Conservation (phyloP, 2,329 filamentous ascomycete genomes). For the Diaporthe nobilis region DNA sequence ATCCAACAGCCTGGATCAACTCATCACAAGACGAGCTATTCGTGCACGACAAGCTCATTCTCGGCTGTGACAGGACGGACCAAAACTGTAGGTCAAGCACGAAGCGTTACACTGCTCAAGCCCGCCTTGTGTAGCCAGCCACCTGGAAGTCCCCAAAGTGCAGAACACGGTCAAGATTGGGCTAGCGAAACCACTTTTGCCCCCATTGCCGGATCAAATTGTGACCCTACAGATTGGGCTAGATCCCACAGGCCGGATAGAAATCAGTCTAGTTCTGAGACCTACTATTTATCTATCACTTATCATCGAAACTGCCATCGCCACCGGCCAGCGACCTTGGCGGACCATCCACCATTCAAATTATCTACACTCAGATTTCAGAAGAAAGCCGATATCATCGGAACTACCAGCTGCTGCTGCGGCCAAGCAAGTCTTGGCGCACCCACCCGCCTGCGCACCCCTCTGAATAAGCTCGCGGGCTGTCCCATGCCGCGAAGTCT, state of each 20-base stretch:
- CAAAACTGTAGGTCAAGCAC: neutral
- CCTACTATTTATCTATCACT: neutral
- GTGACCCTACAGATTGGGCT: neutral
- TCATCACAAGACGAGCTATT: conserved; percentile 15
- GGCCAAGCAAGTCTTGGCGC: conserved; percentile 28
- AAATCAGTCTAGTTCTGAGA: neutral
- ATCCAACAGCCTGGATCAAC: conserved; percentile 18
- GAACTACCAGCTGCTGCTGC: neutral
- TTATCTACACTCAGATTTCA: neutral
- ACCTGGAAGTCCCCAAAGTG: neutral
- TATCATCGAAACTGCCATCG: neutral
- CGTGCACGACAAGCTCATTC: conserved; percentile 1
- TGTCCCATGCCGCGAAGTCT: conserved; percentile 23
- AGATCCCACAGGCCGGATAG: neutral
- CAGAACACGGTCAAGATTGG: neutral
- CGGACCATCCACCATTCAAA: neutral
- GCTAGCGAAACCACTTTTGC: neutral
- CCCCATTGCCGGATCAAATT: neutral
- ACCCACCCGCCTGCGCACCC: conserved; percentile 24
- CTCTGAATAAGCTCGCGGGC: conserved; percentile 29
- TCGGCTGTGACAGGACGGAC: conserved; percentile 11
- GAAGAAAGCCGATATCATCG: neutral
- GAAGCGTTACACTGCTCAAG: conserved; percentile 31
- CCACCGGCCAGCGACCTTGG: neutral
- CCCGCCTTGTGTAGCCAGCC: conserved; percentile 1